Conservation (phyloP, 306 rosid genomes). For the Quercus cerris region DNA sequence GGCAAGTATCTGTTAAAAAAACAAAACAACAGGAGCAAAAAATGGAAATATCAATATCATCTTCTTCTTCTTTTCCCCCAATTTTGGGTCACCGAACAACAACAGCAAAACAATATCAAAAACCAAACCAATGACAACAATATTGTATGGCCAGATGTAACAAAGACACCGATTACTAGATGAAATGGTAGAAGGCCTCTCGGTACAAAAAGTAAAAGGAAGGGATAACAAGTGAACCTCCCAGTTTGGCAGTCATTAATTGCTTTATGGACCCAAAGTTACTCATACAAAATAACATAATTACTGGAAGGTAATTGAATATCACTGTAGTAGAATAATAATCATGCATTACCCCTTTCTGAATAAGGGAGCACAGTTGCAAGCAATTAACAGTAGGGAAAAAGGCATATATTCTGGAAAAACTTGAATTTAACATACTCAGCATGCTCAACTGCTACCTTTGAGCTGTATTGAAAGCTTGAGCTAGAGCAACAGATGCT, state of each 20-base stretch:
- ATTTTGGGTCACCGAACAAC: background rate
- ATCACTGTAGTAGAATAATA: background rate
- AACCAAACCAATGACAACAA: background rate
- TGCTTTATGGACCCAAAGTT: background rate
- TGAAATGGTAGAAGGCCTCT: background rate
- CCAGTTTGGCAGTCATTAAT: background rate
- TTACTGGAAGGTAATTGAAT: background rate
- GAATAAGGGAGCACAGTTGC: background rate
- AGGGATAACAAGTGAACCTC: background rate
- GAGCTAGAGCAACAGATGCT: constrained; percentile 67
- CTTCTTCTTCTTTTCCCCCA: background rate
- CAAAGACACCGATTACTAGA: constrained; percentile 9
- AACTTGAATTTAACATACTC: constrained; percentile 6
- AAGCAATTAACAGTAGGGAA: background rate
- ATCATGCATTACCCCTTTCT: background rate
- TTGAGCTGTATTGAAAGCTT: constrained; percentile 83
- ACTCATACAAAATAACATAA: background rate
- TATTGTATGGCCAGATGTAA: background rate
- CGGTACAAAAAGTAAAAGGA: background rate
- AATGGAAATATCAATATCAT: background rate
- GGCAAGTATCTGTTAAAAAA: constrained; percentile 76
- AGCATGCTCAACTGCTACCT: constrained; percentile 39
- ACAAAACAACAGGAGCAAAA: constrained; percentile 20
- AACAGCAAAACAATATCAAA: background rate
- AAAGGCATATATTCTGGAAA: background rate